Conservation (phyloP, 2,329 filamentous ascomycete genomes). For the Aspergillus oerlinghausenensis region DNA sequence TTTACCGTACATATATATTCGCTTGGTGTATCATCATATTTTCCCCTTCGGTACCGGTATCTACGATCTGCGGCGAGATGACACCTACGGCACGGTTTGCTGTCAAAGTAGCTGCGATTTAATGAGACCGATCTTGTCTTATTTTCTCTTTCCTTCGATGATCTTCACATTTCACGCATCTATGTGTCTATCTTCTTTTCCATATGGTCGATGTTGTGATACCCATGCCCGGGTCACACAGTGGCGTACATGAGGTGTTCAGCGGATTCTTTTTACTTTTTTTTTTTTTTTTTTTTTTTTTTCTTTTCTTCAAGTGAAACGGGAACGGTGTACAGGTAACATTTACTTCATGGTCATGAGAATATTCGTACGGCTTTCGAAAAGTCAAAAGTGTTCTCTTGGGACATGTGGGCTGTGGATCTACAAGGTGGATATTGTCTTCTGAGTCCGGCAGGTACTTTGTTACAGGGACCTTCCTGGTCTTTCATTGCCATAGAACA, state of each 20-base stretch:
- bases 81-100: not conserved
- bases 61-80: slow-evolving; percentile 10
- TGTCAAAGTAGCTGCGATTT: not conserved
- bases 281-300: not conserved
- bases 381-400: not conserved
- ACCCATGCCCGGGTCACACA: slow-evolving; percentile 22
- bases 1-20: slow-evolving; percentile 19
- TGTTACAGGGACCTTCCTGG: not conserved
- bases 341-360: not conserved
- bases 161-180: slow-evolving; percentile 6
- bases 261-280: slow-evolving; percentile 1
- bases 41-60: slow-evolving; percentile 13
- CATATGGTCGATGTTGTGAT: slow-evolving; percentile 18
- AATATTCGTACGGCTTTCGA: not conserved
- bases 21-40: slow-evolving; percentile 28
- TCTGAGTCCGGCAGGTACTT: not conserved
- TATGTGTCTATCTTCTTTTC: slow-evolving; percentile 11
- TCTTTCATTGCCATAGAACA: not conserved
- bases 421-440: not conserved
- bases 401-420: not conserved
- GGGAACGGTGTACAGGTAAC: not conserved
- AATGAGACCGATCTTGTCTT: not conserved
- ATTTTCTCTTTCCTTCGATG: slow-evolving; percentile 5
- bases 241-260: slow-evolving; percentile 20
- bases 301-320: not conserved